Base-by-base conservation (phyloP, 2,329 filamentous ascomycete genomes). In the Elsinoe ampelina region DNA sequence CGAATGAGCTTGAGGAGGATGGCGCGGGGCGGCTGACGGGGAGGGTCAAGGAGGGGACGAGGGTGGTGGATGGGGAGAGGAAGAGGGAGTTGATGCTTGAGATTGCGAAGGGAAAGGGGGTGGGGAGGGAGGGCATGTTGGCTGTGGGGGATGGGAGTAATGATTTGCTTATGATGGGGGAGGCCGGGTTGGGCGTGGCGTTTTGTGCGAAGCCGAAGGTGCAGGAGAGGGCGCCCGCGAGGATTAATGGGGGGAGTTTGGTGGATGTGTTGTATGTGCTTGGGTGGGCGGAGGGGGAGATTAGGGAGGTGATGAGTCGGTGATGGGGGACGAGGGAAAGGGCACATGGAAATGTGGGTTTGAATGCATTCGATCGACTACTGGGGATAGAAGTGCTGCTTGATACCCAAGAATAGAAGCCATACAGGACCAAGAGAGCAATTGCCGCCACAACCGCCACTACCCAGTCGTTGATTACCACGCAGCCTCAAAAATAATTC, bases 161-260 rank as follows among this genome's bases (percentile, higher is more conserved):
- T 66, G 88, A 93, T 67, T 70, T 93, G 61, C 75, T 85, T 58
- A 93, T 93, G 88, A 82, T 93, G 77, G 78, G 77, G 7, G 79
- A 80, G 48, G 87, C 88, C 0, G 87, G 86, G 0, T 71, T 92
- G 36, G 89, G 88, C 17, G 83, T 93, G 2, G 88, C 88, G 1
- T 91, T 89, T 78, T 88, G 91, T 66, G 89, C 88, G 8, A 93
- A 93, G 75, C 86, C 87, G 1, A 78, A 83, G 58, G 88, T 93
- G 57, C 89, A 93, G 73, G 81, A 85, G 75, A 82, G 87, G 68
- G 88, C 88, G 1, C 82, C 83, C 26, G 83, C 84, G 12, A 77
- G 86, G 41, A 70, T 93, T 59, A 93, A 93, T 66, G 80, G 83
- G 19, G 77, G 81, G 59, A 87, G 78, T 61, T 71, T 93, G 67